These are phyloP conservation scores for Paracoccidioides brasiliensis DNA, from an alignment of 2,329 filamentous ascomycete genomes.

Conservation along the genomic window DNA sequence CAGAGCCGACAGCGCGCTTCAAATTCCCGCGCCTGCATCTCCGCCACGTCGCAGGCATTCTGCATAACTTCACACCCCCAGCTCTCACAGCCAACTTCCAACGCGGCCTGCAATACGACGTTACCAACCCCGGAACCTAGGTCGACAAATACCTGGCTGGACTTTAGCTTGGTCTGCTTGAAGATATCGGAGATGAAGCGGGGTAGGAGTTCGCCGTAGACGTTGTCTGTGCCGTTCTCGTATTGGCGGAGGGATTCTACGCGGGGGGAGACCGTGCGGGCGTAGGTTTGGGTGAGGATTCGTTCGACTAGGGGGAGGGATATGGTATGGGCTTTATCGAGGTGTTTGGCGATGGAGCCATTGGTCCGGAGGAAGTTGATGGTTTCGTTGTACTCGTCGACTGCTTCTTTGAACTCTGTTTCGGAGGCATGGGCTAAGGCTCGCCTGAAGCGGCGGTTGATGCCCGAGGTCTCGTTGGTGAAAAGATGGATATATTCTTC, in stretches of 20 bases:
- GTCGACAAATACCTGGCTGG: conserved; percentile 80
- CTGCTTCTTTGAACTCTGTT: conserved; percentile 57
- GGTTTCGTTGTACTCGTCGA: conserved; percentile 64
- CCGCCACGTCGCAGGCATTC: conserved; percentile 71
- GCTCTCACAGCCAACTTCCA: conserved; percentile 85
- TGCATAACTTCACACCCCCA: conserved; percentile 97
- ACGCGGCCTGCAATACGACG: conserved; percentile 81
- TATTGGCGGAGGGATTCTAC: conserved; percentile 76
- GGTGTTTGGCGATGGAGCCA: conserved; percentile 58
- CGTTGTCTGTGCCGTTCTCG: conserved; percentile 79
- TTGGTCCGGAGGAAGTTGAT: conserved; percentile 53
- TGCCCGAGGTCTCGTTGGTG: conserved; percentile 57
- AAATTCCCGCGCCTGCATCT: conserved; percentile 72
- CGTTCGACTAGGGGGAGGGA: conserved; percentile 62
- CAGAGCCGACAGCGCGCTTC: conserved; percentile 72
- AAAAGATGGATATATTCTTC: conserved; percentile 54
- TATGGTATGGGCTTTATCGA: conserved; percentile 56
- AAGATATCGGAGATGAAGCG: conserved; percentile 76
- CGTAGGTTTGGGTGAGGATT: conserved; percentile 78
- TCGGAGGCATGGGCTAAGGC: conserved; percentile 55
- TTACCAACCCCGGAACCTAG: conserved; percentile 93
- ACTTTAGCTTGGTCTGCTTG: conserved; percentile 62
- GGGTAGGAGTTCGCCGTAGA: conserved; percentile 85
- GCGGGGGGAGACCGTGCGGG: conserved; percentile 79
- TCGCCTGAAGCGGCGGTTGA: conserved; percentile 63